A percentile compares a stretch with the other conserved stretches of the same genome.
Evolutionary conservation across 1,284 basidiomycete genomes (phyloP).

Genomic region (Tilletia walkeri): DNA sequence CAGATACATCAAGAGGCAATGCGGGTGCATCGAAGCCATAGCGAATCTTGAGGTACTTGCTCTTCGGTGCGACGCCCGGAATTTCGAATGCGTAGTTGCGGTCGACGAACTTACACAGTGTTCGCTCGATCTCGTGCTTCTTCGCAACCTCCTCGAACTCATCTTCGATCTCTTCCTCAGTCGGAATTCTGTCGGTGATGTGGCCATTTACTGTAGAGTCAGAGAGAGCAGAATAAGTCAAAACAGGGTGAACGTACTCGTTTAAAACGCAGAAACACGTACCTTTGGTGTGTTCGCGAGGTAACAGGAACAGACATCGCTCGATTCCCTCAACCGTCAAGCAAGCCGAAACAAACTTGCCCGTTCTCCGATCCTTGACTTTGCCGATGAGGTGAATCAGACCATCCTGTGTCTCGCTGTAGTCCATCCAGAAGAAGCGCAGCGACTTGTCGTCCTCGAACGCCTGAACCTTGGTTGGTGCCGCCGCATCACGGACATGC

Average conservation of each 20-base stretch:
- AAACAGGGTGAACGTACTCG: not conserved
- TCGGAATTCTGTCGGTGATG: constrained; percentile 67
- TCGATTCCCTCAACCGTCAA: constrained; percentile 81
- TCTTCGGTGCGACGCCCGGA: constrained; percentile 75
- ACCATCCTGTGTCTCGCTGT: constrained; percentile 48
- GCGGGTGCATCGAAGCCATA: constrained; percentile 55
- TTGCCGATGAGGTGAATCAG: constrained; percentile 53
- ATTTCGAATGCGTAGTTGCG: constrained; percentile 92
- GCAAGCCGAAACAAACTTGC: constrained; percentile 79
- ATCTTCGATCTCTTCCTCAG: constrained; percentile 68
- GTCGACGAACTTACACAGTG: constrained; percentile 68
- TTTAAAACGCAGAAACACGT: not conserved
- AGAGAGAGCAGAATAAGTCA: constrained; percentile 23
- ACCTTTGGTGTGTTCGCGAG: constrained; percentile 55
- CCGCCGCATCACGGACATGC: constrained; percentile 6
- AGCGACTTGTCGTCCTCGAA: constrained; percentile 44
- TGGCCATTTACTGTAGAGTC: constrained; percentile 58
- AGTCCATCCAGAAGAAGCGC: constrained; percentile 54
- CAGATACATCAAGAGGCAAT: constrained; percentile 68
- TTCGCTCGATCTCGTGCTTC: constrained; percentile 73
- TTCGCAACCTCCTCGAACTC: constrained; percentile 81
- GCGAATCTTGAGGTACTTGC: constrained; percentile 76
- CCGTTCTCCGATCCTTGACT: constrained; percentile 50
- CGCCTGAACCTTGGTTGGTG: constrained; percentile 34
- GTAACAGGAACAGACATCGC: constrained; percentile 90